A percentile compares a stretch with the other conserved stretches of the same genome.
These are phyloP conservation scores for Paecilomyces sp. DNA, from an alignment of 2,329 filamentous ascomycete species.

Conservation along the genomic window DNA sequence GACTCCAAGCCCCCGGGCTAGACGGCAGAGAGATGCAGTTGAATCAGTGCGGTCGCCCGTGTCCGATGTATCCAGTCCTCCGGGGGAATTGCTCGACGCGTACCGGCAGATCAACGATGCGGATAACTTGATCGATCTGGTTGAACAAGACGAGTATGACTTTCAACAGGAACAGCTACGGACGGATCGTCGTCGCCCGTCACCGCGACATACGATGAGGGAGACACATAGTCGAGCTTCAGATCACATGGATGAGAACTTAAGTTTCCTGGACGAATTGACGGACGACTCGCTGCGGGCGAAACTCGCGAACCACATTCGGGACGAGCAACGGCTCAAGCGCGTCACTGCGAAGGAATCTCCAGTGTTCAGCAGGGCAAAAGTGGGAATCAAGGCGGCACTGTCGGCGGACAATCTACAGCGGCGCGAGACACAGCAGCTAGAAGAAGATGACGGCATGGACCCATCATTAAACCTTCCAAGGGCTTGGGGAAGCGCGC, in stretches of 20 bases:
- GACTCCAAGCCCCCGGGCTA: conserved; percentile 24
- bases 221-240: conserved; percentile 9
- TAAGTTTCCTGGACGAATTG: conserved; percentile 27
- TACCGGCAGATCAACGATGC: conserved; percentile 35
- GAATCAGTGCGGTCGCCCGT: conserved; percentile 19
- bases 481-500: conserved; percentile 28
- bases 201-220: conserved; percentile 15
- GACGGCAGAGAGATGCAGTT: conserved; percentile 14
- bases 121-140: conserved; percentile 26
- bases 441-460: conserved; percentile 14
- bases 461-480: conserved; percentile 31
- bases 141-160: conserved; percentile 22
- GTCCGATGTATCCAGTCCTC: conserved; percentile 28
- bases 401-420: conserved; percentile 31
- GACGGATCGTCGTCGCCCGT: conserved; percentile 14
- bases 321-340: conserved; percentile 32
- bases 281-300: conserved; percentile 26
- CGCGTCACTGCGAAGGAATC: conserved; percentile 30
- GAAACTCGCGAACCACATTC: conserved; percentile 25
- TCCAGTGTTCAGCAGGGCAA: conserved; percentile 34
- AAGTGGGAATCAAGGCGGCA: conserved; percentile 17
- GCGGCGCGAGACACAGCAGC: conserved; percentile 22
- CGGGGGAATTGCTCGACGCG: conserved; percentile 29
- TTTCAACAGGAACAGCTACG: conserved; percentile 2
- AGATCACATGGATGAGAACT: conserved; percentile 18